Evolutionary conservation across 2,329 filamentous ascomycete genomes (phyloP).

Genomic region (Paracoccidioides brasiliensis): DNA sequence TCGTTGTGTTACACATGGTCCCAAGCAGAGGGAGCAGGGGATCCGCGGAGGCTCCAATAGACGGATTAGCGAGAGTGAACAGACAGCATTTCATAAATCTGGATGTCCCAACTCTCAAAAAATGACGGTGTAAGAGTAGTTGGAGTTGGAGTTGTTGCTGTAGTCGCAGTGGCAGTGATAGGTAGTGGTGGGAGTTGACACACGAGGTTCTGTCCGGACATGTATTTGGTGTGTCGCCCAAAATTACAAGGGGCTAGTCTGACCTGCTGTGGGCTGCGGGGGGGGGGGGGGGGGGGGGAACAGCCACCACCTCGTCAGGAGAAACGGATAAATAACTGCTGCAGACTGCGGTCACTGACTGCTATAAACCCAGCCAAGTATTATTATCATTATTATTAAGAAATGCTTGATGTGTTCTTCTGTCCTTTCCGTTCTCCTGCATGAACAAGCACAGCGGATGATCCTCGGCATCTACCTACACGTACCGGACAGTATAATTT

Average conservation of each 20-base stretch:
- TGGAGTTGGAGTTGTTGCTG: background rate
- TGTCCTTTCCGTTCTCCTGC: background rate
- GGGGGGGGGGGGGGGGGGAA: background rate
- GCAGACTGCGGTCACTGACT: background rate
- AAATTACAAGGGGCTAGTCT: too few relatives aligned
- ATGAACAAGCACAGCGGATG: background rate
- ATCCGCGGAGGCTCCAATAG: background rate
- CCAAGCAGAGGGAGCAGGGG: background rate
- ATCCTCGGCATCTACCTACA: too few relatives aligned
- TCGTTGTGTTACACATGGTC: background rate
- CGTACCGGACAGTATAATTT: background rate
- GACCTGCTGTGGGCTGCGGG: background rate
- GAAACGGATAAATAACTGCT: background rate
- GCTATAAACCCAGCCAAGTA: background rate
- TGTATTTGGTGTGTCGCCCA: too few relatives aligned
- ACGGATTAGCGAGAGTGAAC: background rate
- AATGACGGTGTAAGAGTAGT: background rate
- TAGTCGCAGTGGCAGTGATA: too few relatives aligned
- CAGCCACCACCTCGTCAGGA: too few relatives aligned
- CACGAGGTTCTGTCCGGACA: too few relatives aligned
- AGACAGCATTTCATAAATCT: background rate
- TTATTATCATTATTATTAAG: background rate
- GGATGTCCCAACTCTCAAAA: background rate
- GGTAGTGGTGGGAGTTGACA: too few relatives aligned
- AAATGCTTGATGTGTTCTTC: background rate